Percentiles rank a stretch among this genome's conserved stretches.
Conservation (phyloP, 2,329 filamentous ascomycete species). For the Juglanconis oblonga region DNA sequence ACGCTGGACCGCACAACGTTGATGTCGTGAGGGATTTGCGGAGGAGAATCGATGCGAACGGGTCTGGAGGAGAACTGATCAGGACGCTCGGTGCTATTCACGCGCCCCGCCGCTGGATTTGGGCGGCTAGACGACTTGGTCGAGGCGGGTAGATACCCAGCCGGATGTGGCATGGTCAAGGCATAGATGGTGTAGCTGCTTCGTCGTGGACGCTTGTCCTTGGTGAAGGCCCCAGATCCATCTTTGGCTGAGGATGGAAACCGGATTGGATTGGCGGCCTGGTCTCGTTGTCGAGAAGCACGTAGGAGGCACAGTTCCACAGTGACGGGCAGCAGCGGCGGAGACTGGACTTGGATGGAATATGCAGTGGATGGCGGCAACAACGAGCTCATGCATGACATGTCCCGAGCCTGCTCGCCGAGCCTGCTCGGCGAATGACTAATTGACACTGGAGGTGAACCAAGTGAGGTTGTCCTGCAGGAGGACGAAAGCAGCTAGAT, state of each 20-base stretch:
- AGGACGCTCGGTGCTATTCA: neutral
- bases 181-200: neutral
- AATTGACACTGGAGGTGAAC: neutral
- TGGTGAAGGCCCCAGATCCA: neutral
- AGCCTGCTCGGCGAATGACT: too few relatives aligned
- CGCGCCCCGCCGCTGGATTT: neutral
- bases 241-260: neutral
- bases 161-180: neutral
- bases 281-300: neutral
- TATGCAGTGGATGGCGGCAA: too few relatives aligned
- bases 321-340: too few relatives aligned
- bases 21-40: constrained; percentile 22
- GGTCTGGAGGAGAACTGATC: neutral
- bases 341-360: too few relatives aligned
- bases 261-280: too few relatives aligned
- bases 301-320: too few relatives aligned
- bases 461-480: neutral
- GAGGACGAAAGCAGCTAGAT: neutral
- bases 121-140: neutral
- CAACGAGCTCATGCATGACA: neutral
- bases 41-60: constrained; percentile 19
- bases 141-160: neutral
- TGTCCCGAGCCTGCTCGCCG: too few relatives aligned
- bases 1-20: constrained; percentile 20
- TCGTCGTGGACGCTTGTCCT: neutral